Evolutionary conservation across 2,329 filamentous ascomycete genomes (phyloP), one percentile per base, ranked within the genome.

Genomic region (Lasiodiplodia citricola): DNA sequence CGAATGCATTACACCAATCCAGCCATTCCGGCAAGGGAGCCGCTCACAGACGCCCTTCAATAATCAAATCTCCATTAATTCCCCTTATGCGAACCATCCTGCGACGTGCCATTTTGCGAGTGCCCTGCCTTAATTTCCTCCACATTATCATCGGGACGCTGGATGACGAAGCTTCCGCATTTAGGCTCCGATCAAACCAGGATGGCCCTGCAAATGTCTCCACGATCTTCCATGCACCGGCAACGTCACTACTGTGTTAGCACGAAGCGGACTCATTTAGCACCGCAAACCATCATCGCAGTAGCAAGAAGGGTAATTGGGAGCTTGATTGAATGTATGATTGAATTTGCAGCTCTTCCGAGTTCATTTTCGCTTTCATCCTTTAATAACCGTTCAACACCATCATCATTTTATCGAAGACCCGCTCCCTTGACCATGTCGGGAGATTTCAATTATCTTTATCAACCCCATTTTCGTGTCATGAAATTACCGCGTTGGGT

Each of bases 51-150:
- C 28, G 28, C 58, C 58, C 28, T 37, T 35, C 58, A 50, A 51
- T 63, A 37, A 50, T 13, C 58, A 16, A n/a, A 44, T 51, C 58
- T 63, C 58, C 58, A 63, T 63, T 63, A 63, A 51, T 37, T 50
- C 35, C 18, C 25, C 21, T 50, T 44, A 63, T 63, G 58, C 58
- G 41, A 63, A 18, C 18, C 5, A 51, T 50, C 31, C 41, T 51
- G 58, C 58, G 58, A 63, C 58, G 41, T 35, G 58, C 41, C 58
- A 63, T 51, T 50, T 31, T n/a, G 58, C 41, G 44, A 63, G 25
- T 25, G 31, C 5, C n/a, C 14, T 62, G 23, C 58, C 58, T 63
- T 63, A 63, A 63, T 63, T 63, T 63, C 58, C 35, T 23, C 23
- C 11, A 44, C 41, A 50, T 50, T 28, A 35, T 37, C 16, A 23